These are phyloP conservation scores for Hypoxylon sp. DNA, from an alignment of 2,329 filamentous ascomycete species.

Conservation along the genomic window DNA sequence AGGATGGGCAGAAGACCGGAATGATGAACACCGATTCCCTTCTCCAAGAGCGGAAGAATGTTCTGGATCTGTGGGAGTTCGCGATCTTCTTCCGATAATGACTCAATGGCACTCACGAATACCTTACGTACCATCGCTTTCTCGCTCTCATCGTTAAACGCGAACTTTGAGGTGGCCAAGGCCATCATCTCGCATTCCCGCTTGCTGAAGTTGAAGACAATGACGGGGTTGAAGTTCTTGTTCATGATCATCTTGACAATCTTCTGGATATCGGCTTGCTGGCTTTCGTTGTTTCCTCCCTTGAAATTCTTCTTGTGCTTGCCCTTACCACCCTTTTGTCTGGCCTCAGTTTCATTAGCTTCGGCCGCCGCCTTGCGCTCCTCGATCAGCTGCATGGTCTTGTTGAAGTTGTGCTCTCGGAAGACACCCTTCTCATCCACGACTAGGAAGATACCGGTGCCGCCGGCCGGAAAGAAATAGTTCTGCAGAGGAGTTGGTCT, in stretches of 20 bases:
- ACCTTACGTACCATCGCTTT: constrained; percentile 95
- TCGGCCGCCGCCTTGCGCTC: constrained; percentile 90
- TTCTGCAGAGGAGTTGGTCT: constrained; percentile 96
- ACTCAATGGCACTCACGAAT: constrained; percentile 93
- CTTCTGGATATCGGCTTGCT: constrained; percentile 90
- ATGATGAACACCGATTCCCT: constrained; percentile 97
- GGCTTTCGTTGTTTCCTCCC: constrained; percentile 77
- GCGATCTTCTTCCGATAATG: constrained; percentile 91
- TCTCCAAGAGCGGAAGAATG: constrained; percentile 87
- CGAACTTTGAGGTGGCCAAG: constrained; percentile 85
- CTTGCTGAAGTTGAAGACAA: constrained; percentile 99
- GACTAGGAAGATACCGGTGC: constrained; percentile 91
- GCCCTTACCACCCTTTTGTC: constrained; percentile 87
- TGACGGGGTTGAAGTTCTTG: constrained; percentile 97
- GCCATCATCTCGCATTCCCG: constrained; percentile 94
- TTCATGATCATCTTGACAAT: constrained; percentile 99
- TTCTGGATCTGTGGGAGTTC: constrained; percentile 91
- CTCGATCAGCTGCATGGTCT: constrained; percentile 91
- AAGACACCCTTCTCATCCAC: constrained; percentile 98
- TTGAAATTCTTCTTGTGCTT: constrained; percentile 95
- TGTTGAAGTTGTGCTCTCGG: constrained; percentile 97
- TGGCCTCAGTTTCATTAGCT: constrained; percentile 82
- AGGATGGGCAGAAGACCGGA: constrained; percentile 94
- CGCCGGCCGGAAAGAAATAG: constrained; percentile 95
- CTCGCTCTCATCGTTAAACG: constrained; percentile 97